These are phyloP conservation scores for Xylaria polymorpha DNA, from an alignment of 2,329 filamentous ascomycete species.

Conservation along the genomic window DNA sequence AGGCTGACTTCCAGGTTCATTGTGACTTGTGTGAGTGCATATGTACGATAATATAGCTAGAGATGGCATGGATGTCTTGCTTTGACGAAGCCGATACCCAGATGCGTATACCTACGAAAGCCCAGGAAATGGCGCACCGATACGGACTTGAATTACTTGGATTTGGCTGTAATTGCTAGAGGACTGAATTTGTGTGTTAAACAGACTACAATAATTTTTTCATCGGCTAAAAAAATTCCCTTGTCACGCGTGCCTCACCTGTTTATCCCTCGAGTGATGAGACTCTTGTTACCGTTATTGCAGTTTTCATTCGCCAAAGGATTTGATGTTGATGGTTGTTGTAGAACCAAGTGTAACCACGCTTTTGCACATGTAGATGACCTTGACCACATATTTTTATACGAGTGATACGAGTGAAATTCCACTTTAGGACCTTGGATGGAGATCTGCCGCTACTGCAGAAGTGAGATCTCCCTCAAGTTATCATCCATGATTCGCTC, in stretches of 20 bases:
- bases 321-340: not conserved
- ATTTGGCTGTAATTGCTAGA: not conserved
- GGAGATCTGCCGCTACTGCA: not conserved
- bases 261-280: not conserved
- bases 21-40: not conserved
- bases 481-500: not conserved
- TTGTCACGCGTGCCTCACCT: not conserved
- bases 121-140: not conserved
- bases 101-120: conserved; percentile 13
- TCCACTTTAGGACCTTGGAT: not conserved
- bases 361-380: not conserved
- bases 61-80: conserved; percentile 6
- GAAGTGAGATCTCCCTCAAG: not conserved
- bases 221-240: not conserved
- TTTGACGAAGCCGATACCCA: conserved; percentile 23
- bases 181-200: not conserved
- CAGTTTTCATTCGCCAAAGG: too few species aligned
- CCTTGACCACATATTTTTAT: not conserved
- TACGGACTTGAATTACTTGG: not conserved
- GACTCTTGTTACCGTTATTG: not conserved
- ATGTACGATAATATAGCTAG: not conserved
- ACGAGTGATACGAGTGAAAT: not conserved
- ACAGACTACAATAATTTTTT: not conserved
- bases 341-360: not conserved
- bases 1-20: not conserved